Percentiles rank a stretch among this genome's conserved stretches.
phyloP scores from a whole-genome alignment of 352 stramenopile genomes.

The Phytophthora foliorum region DNA sequence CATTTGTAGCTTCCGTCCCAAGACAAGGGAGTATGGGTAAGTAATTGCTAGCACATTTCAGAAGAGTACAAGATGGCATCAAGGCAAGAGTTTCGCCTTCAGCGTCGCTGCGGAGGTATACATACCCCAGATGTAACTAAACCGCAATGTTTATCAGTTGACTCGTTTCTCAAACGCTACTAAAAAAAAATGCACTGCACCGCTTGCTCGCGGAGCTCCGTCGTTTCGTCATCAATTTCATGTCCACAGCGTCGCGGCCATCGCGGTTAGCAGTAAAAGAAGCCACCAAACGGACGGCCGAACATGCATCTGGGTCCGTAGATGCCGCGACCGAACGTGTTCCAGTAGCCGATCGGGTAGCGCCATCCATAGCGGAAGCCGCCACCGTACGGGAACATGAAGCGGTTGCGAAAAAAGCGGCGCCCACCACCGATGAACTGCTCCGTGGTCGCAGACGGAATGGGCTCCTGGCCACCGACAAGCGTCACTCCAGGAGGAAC shows the following conservation, averaged over 20 bases:
- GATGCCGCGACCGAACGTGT: slow-evolving; percentile 42
- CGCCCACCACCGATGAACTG: slow-evolving; percentile 13
- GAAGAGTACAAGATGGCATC: background rate
- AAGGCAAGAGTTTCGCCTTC: background rate
- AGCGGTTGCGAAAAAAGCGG: slow-evolving; percentile 30
- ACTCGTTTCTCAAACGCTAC: background rate
- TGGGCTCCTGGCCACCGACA: slow-evolving; percentile 18
- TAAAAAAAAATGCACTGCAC: background rate
- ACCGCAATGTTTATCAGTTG: background rate
- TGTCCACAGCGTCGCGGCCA: background rate
- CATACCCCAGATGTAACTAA: no score
- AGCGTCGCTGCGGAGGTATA: no score
- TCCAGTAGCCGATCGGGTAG: slow-evolving; percentile 55
- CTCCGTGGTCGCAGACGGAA: slow-evolving; percentile 9
- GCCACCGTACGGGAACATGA: slow-evolving; percentile 38
- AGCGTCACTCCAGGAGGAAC: slow-evolving; percentile 24
- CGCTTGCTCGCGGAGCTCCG: background rate
- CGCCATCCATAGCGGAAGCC: slow-evolving; percentile 51
- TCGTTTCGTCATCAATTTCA: background rate
- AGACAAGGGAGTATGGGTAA: no score
- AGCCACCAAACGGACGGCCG: slow-evolving; percentile 38
- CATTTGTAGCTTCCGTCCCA: slow-evolving; percentile 14
- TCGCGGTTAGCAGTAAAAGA: slow-evolving; percentile 52
- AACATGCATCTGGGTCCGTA: slow-evolving; percentile 45
- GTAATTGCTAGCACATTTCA: no score